Evolutionary conservation across 1,284 basidiomycete genomes (phyloP).

Genomic region (Thelephora terrestris): DNA sequence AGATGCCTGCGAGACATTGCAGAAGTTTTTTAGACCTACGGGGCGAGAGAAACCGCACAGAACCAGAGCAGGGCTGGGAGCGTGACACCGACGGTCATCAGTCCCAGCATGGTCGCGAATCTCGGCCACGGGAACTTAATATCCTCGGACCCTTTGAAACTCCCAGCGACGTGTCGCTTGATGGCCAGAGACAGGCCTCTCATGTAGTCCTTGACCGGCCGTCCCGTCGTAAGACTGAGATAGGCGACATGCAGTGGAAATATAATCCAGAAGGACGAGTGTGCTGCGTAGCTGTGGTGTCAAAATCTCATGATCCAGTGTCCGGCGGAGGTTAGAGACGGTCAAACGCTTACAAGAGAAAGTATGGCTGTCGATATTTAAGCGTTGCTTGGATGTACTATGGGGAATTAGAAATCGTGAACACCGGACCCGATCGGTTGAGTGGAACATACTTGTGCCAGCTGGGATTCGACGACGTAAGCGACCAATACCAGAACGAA

Average conservation of each 20-base stretch:
- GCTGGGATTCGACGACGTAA: constrained; percentile 61
- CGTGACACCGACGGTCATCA: constrained; percentile 49
- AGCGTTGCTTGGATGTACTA: constrained; percentile 69
- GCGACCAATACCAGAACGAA: constrained; percentile 45
- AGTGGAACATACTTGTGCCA: constrained; percentile 49
- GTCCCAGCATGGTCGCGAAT: constrained; percentile 34
- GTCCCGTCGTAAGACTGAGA: constrained; percentile 36
- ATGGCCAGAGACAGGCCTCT: constrained; percentile 42
- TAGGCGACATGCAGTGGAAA: constrained; percentile 67
- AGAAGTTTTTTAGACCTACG: constrained; percentile 39
- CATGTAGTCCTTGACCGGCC: constrained; percentile 36
- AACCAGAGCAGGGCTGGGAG: constrained; percentile 67
- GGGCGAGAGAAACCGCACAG: constrained; percentile 52
- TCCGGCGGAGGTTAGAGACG: not conserved
- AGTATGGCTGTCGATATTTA: constrained; percentile 65
- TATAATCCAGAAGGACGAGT: constrained; percentile 57
- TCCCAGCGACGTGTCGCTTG: constrained; percentile 33
- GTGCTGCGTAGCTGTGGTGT: constrained; percentile 55
- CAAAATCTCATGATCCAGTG: constrained; percentile 7
- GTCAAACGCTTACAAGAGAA: constrained; percentile 51
- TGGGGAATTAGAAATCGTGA: not conserved
- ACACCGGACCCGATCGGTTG: not conserved
- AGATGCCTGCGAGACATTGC: constrained; percentile 3
- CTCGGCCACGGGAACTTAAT: constrained; percentile 32
- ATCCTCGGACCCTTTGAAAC: constrained; percentile 8